Evolutionary conservation across 2,329 filamentous ascomycete genomes (phyloP).

Genomic region (Botrytis sinoallii): DNA sequence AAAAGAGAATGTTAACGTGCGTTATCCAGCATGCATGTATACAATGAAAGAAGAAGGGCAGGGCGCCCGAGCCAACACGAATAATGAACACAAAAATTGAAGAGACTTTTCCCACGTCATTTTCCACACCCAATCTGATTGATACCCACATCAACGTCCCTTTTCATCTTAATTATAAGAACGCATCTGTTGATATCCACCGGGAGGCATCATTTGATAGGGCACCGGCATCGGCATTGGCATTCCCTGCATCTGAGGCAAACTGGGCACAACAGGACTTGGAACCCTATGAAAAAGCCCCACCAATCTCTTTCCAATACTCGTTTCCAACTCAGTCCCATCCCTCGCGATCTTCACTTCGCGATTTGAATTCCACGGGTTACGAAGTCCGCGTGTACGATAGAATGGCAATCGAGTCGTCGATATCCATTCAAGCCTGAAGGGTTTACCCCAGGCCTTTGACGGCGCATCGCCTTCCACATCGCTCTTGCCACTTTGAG

Average conservation of each 20-base stretch:
- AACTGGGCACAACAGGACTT: constrained; percentile 30
- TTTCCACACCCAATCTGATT: background rate
- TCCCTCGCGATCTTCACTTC: constrained; percentile 96
- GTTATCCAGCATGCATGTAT: background rate
- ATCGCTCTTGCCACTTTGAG: constrained; percentile 41
- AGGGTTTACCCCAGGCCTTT: constrained; percentile 80
- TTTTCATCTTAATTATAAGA: constrained; percentile 20
- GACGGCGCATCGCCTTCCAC: constrained; percentile 39
- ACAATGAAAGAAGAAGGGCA: background rate
- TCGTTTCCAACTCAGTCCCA: constrained; percentile 87
- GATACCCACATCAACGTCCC: background rate
- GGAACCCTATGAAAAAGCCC: constrained; percentile 68
- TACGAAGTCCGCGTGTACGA: constrained; percentile 78
- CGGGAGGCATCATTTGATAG: constrained; percentile 16
- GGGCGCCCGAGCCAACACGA: background rate
- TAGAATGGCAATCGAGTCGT: constrained; percentile 84
- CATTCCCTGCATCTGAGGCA: constrained; percentile 24
- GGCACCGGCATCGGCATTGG: constrained; percentile 23
- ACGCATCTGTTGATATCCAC: constrained; percentile 32
- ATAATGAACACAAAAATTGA: background rate
- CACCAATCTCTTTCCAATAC: constrained; percentile 71
- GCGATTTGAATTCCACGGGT: constrained; percentile 91
- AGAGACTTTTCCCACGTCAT: background rate
- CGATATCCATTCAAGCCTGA: constrained; percentile 86
- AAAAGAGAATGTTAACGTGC: background rate